Conservation (phyloP, 2,329 filamentous ascomycete genomes). For the Penicillium sp. region DNA sequence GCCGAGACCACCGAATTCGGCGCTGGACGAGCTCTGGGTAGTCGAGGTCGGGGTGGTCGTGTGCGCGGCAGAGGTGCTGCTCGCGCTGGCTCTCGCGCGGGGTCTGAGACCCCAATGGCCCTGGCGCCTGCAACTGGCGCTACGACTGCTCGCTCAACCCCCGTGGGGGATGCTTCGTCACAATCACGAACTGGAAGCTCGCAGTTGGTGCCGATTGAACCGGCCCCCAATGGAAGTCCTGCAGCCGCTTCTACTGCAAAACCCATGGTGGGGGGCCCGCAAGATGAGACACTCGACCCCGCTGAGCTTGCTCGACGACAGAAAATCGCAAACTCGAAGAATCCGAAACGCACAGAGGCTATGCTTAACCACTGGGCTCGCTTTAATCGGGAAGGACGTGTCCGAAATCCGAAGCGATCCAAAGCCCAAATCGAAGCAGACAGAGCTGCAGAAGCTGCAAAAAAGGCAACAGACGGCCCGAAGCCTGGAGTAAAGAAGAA, state of each 20-base stretch:
- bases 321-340: constrained; percentile 50
- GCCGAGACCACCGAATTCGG: constrained; percentile 25
- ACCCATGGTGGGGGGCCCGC: constrained; percentile 22
- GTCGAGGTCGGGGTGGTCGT: constrained; percentile 35
- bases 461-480: constrained; percentile 31
- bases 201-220: constrained; percentile 28
- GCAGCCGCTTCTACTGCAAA: constrained; percentile 18
- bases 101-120: constrained; percentile 24
- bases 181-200: constrained; percentile 25
- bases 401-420: constrained; percentile 49
- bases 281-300: constrained; percentile 32
- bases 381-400: constrained; percentile 50
- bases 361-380: constrained; percentile 53
- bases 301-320: constrained; percentile 40
- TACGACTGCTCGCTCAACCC: constrained; percentile 15
- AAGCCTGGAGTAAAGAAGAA: constrained; percentile 34
- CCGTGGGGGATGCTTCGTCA: constrained; percentile 12
- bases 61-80: constrained; percentile 36
- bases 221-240: constrained; percentile 22
- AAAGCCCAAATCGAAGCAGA: constrained; percentile 52
- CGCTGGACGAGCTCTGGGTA: constrained; percentile 20
- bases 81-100: constrained; percentile 29
- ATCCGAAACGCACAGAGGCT: constrained; percentile 50
- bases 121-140: constrained; percentile 13
- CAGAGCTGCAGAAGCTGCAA: constrained; percentile 35